phyloP scores from a whole-genome alignment of 2,329 filamentous ascomycete species.

The Aspergillus uvarum region DNA sequence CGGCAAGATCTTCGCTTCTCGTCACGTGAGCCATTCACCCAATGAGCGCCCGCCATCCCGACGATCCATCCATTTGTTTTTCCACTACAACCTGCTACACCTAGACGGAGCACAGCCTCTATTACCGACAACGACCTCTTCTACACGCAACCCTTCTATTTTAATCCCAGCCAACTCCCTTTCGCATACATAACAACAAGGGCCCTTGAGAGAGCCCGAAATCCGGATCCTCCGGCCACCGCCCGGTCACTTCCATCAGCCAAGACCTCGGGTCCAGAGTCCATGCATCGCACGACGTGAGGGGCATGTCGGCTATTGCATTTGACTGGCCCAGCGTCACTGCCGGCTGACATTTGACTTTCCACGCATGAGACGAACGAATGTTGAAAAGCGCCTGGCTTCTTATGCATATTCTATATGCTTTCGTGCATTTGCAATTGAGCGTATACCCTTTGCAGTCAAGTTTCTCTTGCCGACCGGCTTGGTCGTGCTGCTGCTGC shows the following conservation, averaged over 20 bases:
- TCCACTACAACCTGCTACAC: constrained; percentile 1
- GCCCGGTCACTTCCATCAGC: background rate
- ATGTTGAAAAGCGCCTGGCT: constrained; percentile 16
- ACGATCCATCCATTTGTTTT: background rate
- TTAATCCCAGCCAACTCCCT: background rate
- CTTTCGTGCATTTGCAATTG: constrained; percentile 18
- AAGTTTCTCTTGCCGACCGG: background rate
- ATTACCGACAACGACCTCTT: background rate
- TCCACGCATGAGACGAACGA: constrained; percentile 14
- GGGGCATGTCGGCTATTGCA: constrained; percentile 5
- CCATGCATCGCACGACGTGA: constrained; percentile 3
- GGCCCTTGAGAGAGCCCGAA: background rate
- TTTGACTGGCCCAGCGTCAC: background rate
- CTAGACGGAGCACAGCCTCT: background rate
- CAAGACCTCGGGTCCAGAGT: background rate
- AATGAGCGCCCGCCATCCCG: background rate
- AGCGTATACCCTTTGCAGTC: constrained; percentile 32
- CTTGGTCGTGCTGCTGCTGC: background rate
- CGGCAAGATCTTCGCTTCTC: constrained; percentile 11
- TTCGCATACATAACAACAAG: background rate
- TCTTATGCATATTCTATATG: constrained; percentile 23
- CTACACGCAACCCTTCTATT: constrained; percentile 2
- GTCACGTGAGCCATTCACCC: constrained; percentile 3
- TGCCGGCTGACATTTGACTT: constrained; percentile 5
- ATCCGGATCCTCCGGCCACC: background rate